A percentile compares a stretch with the other conserved stretches of the same genome.
phyloP scores from a whole-genome alignment of 2,329 filamentous ascomycete species.

The Penicillium palitans region DNA sequence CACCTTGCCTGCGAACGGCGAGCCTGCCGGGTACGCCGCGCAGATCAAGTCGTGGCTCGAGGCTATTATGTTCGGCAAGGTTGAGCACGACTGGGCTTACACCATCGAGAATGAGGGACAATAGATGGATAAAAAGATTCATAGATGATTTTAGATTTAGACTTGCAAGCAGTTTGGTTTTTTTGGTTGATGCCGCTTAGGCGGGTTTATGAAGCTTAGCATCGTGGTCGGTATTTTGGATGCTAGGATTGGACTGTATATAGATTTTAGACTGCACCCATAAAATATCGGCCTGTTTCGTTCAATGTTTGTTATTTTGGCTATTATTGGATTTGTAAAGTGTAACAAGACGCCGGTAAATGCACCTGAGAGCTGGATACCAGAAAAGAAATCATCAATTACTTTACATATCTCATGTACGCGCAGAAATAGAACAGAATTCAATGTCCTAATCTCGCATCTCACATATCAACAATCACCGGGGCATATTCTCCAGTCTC shows the following conservation, averaged over 20 bases:
- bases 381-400: neutral
- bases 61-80: conserved; percentile 73
- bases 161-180: neutral
- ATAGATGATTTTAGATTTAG: conserved; percentile 2
- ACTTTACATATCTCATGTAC: neutral
- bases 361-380: neutral
- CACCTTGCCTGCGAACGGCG: conserved; percentile 43
- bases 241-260: conserved; percentile 6
- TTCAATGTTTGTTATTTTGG: neutral
- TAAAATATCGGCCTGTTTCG: neutral
- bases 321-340: neutral
- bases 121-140: conserved; percentile 13
- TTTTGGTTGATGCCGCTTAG: neutral
- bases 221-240: neutral
- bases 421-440: neutral
- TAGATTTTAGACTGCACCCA: conserved; percentile 7
- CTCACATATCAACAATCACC: conserved; percentile 54
- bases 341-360: neutral
- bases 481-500: conserved; percentile 66
- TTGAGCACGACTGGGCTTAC: conserved; percentile 68
- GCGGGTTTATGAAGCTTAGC: neutral
- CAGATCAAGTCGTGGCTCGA: conserved; percentile 66
- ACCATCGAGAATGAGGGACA: conserved; percentile 61
- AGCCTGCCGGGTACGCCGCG: conserved; percentile 35
- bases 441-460: conserved; percentile 25